Evolutionary conservation across 345 rosid genomes (phyloP).

Genomic region (Chamaenerion angustifolium): DNA sequence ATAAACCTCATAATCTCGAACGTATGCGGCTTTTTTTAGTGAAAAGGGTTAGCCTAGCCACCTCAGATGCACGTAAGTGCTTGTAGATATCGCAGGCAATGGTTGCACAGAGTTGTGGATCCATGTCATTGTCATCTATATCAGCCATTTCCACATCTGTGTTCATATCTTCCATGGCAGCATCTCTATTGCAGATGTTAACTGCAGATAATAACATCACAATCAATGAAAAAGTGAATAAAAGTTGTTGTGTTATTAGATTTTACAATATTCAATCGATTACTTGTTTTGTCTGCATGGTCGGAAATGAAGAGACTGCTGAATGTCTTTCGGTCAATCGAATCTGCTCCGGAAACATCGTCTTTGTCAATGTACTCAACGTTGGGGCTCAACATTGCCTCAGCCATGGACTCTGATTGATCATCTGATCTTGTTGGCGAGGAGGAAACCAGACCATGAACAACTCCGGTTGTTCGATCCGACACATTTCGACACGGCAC

Average conservation of each 20-base stretch:
- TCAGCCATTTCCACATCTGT: conserved; percentile 13
- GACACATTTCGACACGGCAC: conserved; percentile 20
- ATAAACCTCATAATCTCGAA: too few relatives aligned
- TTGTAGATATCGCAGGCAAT: conserved; percentile 42
- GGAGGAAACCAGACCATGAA: too few relatives aligned
- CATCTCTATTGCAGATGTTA: conserved; percentile 46
- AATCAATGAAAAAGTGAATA: too few relatives aligned
- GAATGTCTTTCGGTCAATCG: conserved; percentile 55
- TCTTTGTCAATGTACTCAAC: conserved; percentile 58
- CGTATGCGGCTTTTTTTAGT: too few relatives aligned
- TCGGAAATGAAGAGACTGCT: conserved; percentile 67
- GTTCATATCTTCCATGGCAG: conserved; percentile 27
- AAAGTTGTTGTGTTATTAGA: too few relatives aligned
- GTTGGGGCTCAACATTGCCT: conserved; percentile 77
- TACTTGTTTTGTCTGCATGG: conserved; percentile 30
- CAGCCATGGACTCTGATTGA: conserved; percentile 49
- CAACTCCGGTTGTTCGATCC: conserved; percentile 12
- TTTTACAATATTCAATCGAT: too few relatives aligned
- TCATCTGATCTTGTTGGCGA: conserved; percentile 54
- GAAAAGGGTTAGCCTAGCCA: conserved; percentile 5
- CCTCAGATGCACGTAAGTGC: conserved; percentile 65
- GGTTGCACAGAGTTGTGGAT: conserved; percentile 79
- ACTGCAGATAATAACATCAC: conserved; percentile 24
- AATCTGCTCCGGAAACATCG: conserved; percentile 34
- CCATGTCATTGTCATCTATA: conserved; percentile 37